Evolutionary conservation across 208 protist genomes (phyloP), one percentile per base, ranked within the genome.

Genomic region (Trypanosoma mega): DNA sequence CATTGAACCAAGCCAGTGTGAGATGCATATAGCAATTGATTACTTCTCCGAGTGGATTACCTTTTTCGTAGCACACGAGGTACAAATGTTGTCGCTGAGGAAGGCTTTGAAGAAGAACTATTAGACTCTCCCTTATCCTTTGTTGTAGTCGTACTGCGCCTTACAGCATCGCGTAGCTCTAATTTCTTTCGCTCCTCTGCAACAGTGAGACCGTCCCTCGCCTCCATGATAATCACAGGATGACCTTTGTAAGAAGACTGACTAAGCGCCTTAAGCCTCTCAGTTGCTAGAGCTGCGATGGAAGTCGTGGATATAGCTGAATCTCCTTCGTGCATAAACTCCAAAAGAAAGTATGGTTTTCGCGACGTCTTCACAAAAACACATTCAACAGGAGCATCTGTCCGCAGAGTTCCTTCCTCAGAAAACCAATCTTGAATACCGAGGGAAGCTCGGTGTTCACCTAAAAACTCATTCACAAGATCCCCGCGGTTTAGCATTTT

Each of bases 311-410:
- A 16, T 9, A 26, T 24, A 2, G 21, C 48, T 43, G 43, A 27
- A 53, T 41, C 26, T 72, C 29, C 23, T 9, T 20, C 16, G 41
- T 11, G n/a, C 23, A 18, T 67, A 59, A 68, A 92, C 63, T 94
- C 84, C 18, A 94, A 48, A 51, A 94, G 72, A 58, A 92, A 94
- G 58, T 84, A 94, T 14, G 88, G 88, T 48, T 82, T 87, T 12
- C 80, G 50, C 23, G 88, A 94, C 4, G 34, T 77, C 27, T 74
- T 65, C 33, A 90, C 74, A 58, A 78, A 79, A 12, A 92, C 72
- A 23, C 84, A 73, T 65, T 94, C 84, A 20, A 94, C 61, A 8
- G 88, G 88, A 36, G 80, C 76, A 43, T 84, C 68, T 0, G 45
- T 26, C 16, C 51, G 63, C 52, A 93, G 65, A 14, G 39, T 48